Base-by-base conservation (phyloP, 179 eudicot genomes). In the Camellia oleifera region DNA sequence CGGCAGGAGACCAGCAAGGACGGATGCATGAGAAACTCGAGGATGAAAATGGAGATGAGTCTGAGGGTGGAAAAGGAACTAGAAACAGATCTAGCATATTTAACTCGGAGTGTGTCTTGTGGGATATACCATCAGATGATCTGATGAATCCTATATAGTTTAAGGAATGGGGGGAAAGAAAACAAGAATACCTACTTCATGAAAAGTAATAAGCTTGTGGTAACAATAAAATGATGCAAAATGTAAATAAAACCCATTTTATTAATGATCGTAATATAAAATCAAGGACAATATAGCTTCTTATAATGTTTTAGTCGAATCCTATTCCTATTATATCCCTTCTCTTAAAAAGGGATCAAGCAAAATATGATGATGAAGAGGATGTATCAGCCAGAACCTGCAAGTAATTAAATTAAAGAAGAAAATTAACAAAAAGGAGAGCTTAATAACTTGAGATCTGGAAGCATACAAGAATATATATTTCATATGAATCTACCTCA, bases 101-200 rank as follows among this genome's bases (percentile, higher is more conserved):
- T 78, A 88, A 77, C 76, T 79, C 94, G 26, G 95, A 90, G 5
- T 88, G 91, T 67, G 87, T 86, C 17, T 75, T 94, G 50, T 92
- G 98, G 97, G 97, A 94, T 85, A 77, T 94, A 74, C 93, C 94
- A 23, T 87, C 97, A 3, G 90, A 92, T 75, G 95, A 94, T 60
- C 86, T 92, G 62, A 88, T 94, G 88, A 89, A 92, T 74, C 91
- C 93, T 32, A 87, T 89, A 65, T 89, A 65, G 88, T 90, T 73
- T 90, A 63, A 83, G 77, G 50, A 32, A 32, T 32, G 40, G 40
- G 40, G 67, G 57, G 52, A 13, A 26, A 65, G 18, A 70, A 13
- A 50, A 69, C 18, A 44, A 60, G 68, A 76, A 52, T 79, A 78
- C 53, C 61, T 0, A 60, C 42, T 13, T 42, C 40, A 64, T 77